Evolutionary conservation across 2,329 filamentous ascomycete genomes (phyloP), one percentile per base, ranked within the genome.

Genomic region (Trichoderma brevicompactum): DNA sequence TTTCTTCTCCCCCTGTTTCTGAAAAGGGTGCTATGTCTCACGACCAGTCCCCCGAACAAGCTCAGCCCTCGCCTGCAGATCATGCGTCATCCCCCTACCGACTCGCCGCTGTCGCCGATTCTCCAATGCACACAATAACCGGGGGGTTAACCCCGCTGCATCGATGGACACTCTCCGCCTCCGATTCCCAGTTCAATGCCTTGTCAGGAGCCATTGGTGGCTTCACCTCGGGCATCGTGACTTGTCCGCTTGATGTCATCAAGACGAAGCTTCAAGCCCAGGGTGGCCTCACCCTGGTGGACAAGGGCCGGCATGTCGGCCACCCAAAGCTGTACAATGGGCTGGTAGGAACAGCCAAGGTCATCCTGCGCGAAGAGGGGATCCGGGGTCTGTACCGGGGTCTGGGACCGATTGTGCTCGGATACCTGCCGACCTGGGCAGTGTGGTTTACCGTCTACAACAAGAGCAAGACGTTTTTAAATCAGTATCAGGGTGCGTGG

Each of bases 371-470:
- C 62, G 89, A 97, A 73, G 95, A 98, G 78, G 95, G 95, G 9
- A 76, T 98, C 65, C 87, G 89, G 66, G 95, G 95, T 67, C 87
- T 99, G 82, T 99, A 99, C 76, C 87, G 95, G 77, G 95, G 95
- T 12, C 81, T 99, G 60, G 94, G 94, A 0, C 95, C 95, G 17
- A 97, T 99, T 82, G 87, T 99, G 71, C 81, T 99, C 75, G 95
- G 95, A 12, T 99, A 99, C 78, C 80, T 99, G 67, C 95, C 95
- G 5, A 99, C 95, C 0, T 99, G 95, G 95, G 95, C 94, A 28
- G 94, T 99, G 60, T 99, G 96, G 84, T 92, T 99, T 78, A 96
- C 92, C 23, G 91, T 98, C 43, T 99, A 99, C 78, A 95, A 97
- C 77, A 90, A 90, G 75, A 91, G 91, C 73, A 95, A 96, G 77